Conservation (phyloP, 176 grass and related monocot genomes). For the Oryza glumipatula region DNA sequence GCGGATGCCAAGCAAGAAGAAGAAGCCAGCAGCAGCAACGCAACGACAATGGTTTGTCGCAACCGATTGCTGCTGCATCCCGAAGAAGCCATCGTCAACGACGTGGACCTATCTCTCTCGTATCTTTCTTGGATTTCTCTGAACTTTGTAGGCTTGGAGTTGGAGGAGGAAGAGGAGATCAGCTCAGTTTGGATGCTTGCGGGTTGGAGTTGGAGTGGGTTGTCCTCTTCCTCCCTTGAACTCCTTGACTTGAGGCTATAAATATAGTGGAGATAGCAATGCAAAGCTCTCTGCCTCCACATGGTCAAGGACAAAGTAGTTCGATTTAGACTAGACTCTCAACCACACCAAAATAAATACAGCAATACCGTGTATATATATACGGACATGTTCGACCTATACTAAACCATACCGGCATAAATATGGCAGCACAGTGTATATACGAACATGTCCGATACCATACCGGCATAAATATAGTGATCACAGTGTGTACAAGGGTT, state of each 20-base stretch:
- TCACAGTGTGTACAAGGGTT: too few relatives aligned
- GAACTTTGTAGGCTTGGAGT: neutral
- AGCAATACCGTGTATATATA: neutral
- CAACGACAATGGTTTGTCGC: slow-evolving; percentile 2
- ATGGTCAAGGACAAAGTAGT: slow-evolving; percentile 32
- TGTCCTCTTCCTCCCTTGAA: slow-evolving; percentile 39
- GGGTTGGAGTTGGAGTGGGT: slow-evolving; percentile 32
- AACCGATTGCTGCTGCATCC: slow-evolving; percentile 25
- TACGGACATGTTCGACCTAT: neutral
- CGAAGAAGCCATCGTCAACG: slow-evolving; percentile 28
- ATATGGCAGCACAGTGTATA: neutral
- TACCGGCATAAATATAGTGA: too few relatives aligned
- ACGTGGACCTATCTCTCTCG: neutral
- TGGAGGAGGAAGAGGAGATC: neutral
- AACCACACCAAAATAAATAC: neutral
- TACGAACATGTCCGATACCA: too few relatives aligned
- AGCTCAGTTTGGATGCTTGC: slow-evolving; percentile 20
- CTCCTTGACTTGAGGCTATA: slow-evolving; percentile 25
- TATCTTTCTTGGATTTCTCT: neutral
- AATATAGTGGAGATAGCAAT: slow-evolving; percentile 11
- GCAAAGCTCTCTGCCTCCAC: neutral
- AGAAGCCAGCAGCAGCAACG: slow-evolving; percentile 31
- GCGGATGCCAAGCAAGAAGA: slow-evolving; percentile 10
- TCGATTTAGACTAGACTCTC: neutral
- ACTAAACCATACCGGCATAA: neutral